Evolutionary conservation across 768 basidiomycete genomes (phyloP).

Genomic region (Lentinula raphanica): DNA sequence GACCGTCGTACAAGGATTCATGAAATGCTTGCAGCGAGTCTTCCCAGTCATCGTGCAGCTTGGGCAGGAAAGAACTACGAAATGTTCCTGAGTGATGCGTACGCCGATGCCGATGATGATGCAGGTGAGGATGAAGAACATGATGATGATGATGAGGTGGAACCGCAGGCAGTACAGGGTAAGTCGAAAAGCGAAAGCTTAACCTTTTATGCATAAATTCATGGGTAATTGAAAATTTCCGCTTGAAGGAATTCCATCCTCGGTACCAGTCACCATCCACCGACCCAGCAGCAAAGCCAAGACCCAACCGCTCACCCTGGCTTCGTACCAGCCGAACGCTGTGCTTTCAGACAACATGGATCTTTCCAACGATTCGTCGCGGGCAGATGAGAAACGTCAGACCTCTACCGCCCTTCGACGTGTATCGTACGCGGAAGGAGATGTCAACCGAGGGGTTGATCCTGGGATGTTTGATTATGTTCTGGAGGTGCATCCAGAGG

Average conservation of each 20-base stretch:
- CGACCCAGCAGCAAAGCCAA: background rate
- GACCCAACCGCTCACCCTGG: background rate
- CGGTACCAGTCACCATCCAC: background rate
- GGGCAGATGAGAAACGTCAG: background rate
- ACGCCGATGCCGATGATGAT: slow-evolving; percentile 29
- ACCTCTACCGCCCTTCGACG: background rate
- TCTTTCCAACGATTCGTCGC: background rate
- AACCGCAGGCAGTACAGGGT: background rate
- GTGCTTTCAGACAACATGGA: background rate
- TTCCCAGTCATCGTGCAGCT: slow-evolving; percentile 46
- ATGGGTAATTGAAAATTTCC: background rate
- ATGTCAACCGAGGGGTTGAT: slow-evolving; percentile 5
- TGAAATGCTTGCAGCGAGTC: slow-evolving; percentile 44
- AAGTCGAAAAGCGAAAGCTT: background rate
- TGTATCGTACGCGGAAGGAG: slow-evolving; percentile 4
- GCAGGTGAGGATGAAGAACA: slow-evolving; percentile 41
- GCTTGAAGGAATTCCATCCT: background rate
- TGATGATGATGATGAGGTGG: slow-evolving; percentile 5
- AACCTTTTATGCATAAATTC: background rate
- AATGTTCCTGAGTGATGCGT: slow-evolving; percentile 26
- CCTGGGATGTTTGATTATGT: slow-evolving; percentile 5
- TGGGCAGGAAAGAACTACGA: slow-evolving; percentile 55
- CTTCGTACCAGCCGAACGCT: slow-evolving; percentile 3
- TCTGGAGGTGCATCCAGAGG: slow-evolving; percentile 1
- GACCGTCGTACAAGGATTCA: slow-evolving; percentile 32